These are phyloP conservation scores for Zygoascus tannicola DNA, from an alignment of 805 yeast genomes.

Conservation along the genomic window DNA sequence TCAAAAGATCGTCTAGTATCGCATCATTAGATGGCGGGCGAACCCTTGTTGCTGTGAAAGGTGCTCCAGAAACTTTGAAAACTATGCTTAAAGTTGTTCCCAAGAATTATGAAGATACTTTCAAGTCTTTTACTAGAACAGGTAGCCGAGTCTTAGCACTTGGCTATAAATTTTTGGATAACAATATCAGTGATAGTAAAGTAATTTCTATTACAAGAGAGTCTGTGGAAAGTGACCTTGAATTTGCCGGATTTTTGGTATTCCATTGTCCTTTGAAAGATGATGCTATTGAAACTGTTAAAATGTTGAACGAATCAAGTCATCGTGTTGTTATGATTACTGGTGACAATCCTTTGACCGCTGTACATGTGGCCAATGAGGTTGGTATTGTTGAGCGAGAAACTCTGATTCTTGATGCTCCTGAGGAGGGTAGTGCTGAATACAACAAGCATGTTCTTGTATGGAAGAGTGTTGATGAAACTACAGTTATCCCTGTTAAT, in stretches of 20 bases:
- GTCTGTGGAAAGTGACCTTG: conserved; percentile 61
- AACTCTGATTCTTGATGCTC: conserved; percentile 76
- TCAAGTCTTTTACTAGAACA: conserved; percentile 82
- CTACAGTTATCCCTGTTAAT: conserved; percentile 56
- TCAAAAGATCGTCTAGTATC: conserved; percentile 89
- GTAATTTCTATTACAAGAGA: conserved; percentile 60
- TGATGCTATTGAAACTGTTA: conserved; percentile 84
- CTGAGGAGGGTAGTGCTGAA: conserved; percentile 55
- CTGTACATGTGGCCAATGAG: conserved; percentile 93
- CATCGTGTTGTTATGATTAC: conserved; percentile 97
- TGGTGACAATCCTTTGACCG: conserved; percentile 97
- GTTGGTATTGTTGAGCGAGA: conserved; percentile 80
- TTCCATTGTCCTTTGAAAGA: conserved; percentile 95
- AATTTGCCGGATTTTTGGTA: conserved; percentile 86
- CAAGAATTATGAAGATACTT: conserved; percentile 69
- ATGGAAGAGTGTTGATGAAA: conserved; percentile 81
- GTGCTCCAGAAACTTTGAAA: conserved; percentile 95
- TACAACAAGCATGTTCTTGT: conserved; percentile 47
- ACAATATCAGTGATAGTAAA: conserved; percentile 39
- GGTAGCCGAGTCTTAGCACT: conserved; percentile 97
- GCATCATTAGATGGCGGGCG: conserved; percentile 46
- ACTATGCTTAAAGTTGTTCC: conserved; percentile 67
- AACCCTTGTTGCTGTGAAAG: conserved; percentile 78
- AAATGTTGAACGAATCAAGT: conserved; percentile 88
- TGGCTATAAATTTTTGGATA: conserved; percentile 67